A percentile compares a stretch with the other conserved stretches of the same genome.
phyloP scores from a whole-genome alignment of 75 land plant species.

The Larix kaempferi region DNA sequence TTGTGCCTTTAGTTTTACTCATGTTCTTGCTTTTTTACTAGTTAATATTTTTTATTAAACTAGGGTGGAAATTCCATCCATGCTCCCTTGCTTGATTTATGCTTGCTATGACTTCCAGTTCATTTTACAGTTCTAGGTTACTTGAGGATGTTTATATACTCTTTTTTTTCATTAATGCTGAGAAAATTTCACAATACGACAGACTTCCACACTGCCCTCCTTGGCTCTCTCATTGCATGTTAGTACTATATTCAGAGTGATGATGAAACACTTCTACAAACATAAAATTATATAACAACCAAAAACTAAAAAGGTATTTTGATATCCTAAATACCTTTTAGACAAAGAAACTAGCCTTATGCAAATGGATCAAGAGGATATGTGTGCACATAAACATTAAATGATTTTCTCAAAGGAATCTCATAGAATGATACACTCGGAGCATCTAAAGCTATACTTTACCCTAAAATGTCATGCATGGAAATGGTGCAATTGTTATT shows the following conservation, averaged over 20 bases:
- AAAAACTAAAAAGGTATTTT: too few relatives aligned
- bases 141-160: too few relatives aligned
- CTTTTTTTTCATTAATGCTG: too few relatives aligned
- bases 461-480: neutral
- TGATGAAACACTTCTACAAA: neutral
- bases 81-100: too few relatives aligned
- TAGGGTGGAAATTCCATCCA: too few relatives aligned
- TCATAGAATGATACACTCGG: neutral
- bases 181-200: too few relatives aligned
- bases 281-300: too few relatives aligned
- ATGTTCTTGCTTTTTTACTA: too few relatives aligned
- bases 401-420: neutral
- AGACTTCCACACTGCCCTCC: neutral
- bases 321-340: neutral
- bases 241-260: neutral
- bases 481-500: neutral
- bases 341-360: neutral
- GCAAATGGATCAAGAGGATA: neutral
- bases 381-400: neutral
- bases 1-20: too few relatives aligned
- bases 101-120: too few relatives aligned
- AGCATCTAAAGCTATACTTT: neutral
- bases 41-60: too few relatives aligned
- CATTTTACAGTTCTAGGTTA: too few relatives aligned
- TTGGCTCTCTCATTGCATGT: neutral